A percentile compares a stretch with the other conserved stretches of the same genome.
Evolutionary conservation across 257 asterid genomes (phyloP).

Genomic region (Jacaranda mimosifolia): DNA sequence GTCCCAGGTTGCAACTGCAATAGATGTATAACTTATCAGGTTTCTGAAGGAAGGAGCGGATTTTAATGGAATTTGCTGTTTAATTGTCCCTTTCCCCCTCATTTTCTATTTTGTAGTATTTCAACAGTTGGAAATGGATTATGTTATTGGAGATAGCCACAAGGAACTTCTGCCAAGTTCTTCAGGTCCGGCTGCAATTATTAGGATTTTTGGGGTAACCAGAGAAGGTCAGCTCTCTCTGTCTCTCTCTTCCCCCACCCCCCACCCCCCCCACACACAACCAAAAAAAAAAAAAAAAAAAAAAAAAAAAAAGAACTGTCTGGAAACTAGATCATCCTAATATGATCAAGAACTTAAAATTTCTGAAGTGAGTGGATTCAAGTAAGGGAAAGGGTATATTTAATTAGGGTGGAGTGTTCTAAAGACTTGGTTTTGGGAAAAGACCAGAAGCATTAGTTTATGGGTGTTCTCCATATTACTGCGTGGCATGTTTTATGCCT

Average conservation of each 20-base stretch:
- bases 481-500: not conserved
- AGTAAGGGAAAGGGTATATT: not conserved
- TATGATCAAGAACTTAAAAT: constrained; percentile 5
- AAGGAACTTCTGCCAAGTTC: constrained; percentile 75
- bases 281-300: no score
- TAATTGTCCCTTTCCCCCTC: constrained; percentile 1
- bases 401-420: not conserved
- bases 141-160: constrained; percentile 77
- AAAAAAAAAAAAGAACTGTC: no score
- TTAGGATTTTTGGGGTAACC: constrained; percentile 91
- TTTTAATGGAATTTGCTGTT: constrained; percentile 13
- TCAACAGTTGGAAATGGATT: constrained; percentile 97
- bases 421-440: constrained; percentile 14
- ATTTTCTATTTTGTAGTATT: constrained; percentile 56
- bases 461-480: not conserved
- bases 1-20: not conserved
- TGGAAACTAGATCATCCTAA: not conserved
- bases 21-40: not conserved
- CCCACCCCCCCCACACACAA: not conserved
- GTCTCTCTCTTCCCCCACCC: constrained; percentile 12
- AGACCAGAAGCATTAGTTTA: constrained; percentile 10
- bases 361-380: not conserved
- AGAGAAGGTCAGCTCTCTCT: constrained; percentile 70
- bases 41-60: constrained; percentile 9
- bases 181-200: constrained; percentile 84